Base-by-base conservation (phyloP, 768 basidiomycete genomes). In the Galerina sulciceps region DNA sequence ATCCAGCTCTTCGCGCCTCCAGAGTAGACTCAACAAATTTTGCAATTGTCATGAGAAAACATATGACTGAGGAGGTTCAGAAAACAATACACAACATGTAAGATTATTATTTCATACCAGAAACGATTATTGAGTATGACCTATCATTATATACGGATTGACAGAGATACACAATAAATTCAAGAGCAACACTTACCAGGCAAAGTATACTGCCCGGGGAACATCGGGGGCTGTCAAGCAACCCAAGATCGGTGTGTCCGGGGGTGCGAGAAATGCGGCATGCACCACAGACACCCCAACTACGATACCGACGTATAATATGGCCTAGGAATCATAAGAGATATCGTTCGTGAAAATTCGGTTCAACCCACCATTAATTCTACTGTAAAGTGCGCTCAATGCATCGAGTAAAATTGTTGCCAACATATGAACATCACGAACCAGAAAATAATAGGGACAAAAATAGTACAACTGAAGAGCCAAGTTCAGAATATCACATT, bases 111-210 rank as follows among this genome's bases (percentile, higher is more conserved):
- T 13, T 38, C 49, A 22, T 22, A 51, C 49, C 49, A 14, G 49
- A 35, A 23, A 35, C 49, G 13, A 51, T 38, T 15, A 51, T 51
- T 1, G 49, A 51, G 11, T 38, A 35, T 13, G 38, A 35, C 49
- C 49, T 51, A 23, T 18, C 15, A 15, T 9, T 20, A 4, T 34
- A 51, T 6, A 17, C 1, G 20, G 38, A 9, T 23, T 20, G 40
- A 51, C 37, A 20, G 18, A 23, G 37, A 35, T 38, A 37, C 37
- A 20, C 36, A 22, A 20, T 20, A 38, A 18, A 2, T 40, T 14
- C n/a, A n/a, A n/a, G n/a, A n/a, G n/a, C n/a, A n/a, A n/a, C 31
- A 40, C 49, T 40, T 11, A 51, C 49, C 49, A 51, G 49, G 36
- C 49, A 51, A 51, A 15, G 49, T 36, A 38, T 38, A 40, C 49